Base-by-base conservation (phyloP, 1,139 yeast species). In the Meyerozyma smithsonii region DNA sequence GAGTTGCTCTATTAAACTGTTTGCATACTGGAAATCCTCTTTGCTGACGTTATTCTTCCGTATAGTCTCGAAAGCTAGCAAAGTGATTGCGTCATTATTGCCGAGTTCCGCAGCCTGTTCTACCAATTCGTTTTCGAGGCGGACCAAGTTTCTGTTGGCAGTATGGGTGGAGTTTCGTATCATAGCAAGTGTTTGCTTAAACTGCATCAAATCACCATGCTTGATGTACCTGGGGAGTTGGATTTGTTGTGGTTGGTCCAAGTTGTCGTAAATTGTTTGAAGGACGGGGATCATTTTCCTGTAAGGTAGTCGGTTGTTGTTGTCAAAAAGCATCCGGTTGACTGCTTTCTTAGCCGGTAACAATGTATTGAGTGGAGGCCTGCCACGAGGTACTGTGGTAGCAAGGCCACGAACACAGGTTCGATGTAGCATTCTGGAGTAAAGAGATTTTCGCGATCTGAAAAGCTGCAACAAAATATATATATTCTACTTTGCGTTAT, bases 31-130 rank as follows among this genome's bases (percentile, higher is more conserved):
- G 45, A 69, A 72, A 46, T 88, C 96, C 4, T 77, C 84, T 10
- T 56, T 54, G 42, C 61, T 50, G 8, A 69, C 66, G 1, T 58
- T 46, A 7, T 57, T 50, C 28, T 54, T 48, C 28, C 54, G 64
- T 21, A 84, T 55, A 0, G 82, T 79, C 46, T 72, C 84, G 63
- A 72, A 88, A 32, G 88, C 77, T 17, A 89, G 60, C 12, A 86
- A 64, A 1, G 92, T 69, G 20, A 89, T 78, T 1, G 96, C 96
- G 58, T 88, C 88, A 46, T 80, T 76, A 52, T 84, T 77, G 1
- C 96, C 96, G 51, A 79, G 52, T 52, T 86, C 95, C 0, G 96
- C 96, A 7, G 96, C 89, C 42, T 75, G 75, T 49, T 87, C 95
- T 8, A 88, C 74, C 34, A 88, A 59, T 46, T 78, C 82, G 46